A percentile compares a stretch with the other conserved stretches of the same genome.
phyloP scores from a whole-genome alignment of 1,139 yeast species.

The Debaryomyces sp. region DNA sequence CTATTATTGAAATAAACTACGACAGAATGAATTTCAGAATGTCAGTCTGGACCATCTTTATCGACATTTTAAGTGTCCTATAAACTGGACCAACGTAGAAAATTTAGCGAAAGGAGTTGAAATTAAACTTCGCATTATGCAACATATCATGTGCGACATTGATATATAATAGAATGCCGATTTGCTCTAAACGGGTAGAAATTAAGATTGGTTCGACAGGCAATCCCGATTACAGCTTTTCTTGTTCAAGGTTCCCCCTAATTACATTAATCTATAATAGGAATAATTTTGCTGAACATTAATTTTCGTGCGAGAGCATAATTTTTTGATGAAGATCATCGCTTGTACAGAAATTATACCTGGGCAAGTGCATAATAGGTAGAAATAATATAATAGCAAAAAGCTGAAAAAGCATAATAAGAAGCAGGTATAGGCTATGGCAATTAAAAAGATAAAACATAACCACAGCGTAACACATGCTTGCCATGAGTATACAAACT shows the following conservation, averaged over 20 bases:
- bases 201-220: not conserved
- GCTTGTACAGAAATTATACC: not conserved
- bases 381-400: not conserved
- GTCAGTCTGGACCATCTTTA: not conserved
- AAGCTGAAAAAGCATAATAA: not conserved
- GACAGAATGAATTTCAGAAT: not conserved
- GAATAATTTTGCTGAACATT: not conserved
- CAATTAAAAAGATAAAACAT: not conserved
- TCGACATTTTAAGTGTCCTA: not conserved
- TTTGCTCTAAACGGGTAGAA: not conserved
- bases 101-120: constrained; percentile 1
- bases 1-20: not conserved
- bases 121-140: not conserved
- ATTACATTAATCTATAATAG: not conserved
- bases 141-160: not conserved
- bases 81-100: not conserved
- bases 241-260: too few relatives aligned
- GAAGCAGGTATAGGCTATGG: constrained; percentile 1
- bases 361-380: not conserved
- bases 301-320: not conserved
- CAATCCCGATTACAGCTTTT: too few relatives aligned
- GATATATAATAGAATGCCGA: not conserved
- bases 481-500: constrained; percentile 14
- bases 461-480: not conserved
- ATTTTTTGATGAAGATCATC: not conserved